Evolutionary conservation across 495 filamentous ascomycete species (phyloP).

Genomic region (Glutinoglossum americanum): DNA sequence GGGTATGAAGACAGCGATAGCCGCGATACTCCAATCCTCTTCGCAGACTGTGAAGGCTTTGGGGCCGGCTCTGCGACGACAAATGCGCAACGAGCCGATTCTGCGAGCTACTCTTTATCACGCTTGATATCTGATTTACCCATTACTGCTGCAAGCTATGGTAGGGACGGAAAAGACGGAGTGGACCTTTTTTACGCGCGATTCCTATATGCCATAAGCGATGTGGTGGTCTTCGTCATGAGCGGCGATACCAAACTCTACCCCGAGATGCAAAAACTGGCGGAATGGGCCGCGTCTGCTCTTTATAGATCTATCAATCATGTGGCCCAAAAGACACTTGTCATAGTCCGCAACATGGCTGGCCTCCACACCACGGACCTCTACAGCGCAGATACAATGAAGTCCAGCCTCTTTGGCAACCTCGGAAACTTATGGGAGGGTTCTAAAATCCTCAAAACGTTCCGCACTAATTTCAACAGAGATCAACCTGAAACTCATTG

Average conservation of each 20-base stretch:
- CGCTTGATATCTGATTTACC: not conserved
- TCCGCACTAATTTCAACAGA: no score
- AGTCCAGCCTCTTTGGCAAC: not conserved
- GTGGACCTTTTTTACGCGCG: constrained; percentile 9
- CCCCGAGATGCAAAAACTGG: constrained; percentile 6
- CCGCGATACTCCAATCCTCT: not conserved
- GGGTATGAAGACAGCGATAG: not conserved
- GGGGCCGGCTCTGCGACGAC: not conserved
- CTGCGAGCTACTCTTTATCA: no score
- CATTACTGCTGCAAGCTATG: not conserved
- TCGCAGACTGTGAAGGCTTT: not conserved
- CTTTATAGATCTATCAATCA: constrained; percentile 2
- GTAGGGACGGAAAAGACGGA: constrained; percentile 5
- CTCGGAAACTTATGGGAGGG: not conserved
- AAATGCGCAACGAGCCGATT: not conserved
- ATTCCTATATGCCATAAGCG: constrained; percentile 10
- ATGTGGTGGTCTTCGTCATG: constrained; percentile 9
- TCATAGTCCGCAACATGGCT: constrained; percentile 2
- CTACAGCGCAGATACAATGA: not conserved
- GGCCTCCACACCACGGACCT: not conserved
- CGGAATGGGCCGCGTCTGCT: constrained; percentile 7
- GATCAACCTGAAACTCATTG: no score
- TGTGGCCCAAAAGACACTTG: constrained; percentile 1
- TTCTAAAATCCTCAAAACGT: not conserved
- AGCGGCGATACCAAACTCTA: constrained; percentile 4